Evolutionary conservation across 2,329 filamentous ascomycete species (phyloP).

Genomic region (Ophiostoma sp.): DNA sequence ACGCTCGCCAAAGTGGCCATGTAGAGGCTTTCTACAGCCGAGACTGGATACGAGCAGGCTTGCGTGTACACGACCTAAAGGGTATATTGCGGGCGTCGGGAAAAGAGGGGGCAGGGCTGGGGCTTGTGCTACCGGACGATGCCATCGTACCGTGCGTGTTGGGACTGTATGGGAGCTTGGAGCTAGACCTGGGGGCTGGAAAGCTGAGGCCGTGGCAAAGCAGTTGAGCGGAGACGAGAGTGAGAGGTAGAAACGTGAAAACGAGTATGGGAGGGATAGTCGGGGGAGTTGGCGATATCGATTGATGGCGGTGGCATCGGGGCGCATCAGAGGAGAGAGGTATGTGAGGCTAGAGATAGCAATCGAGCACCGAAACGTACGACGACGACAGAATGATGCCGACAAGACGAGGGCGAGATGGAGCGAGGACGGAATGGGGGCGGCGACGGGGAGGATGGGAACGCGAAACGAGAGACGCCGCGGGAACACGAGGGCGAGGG

Average conservation of each 20-base stretch:
- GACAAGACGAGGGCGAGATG: conserved; percentile 7
- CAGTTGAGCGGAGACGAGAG: not conserved
- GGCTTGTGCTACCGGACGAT: conserved; percentile 19
- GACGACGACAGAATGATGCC: conserved; percentile 28
- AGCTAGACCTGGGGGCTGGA: not conserved
- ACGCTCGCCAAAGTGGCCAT: conserved; percentile 26
- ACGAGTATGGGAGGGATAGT: not conserved
- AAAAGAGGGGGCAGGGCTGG: conserved; percentile 26
- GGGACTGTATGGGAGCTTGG: not conserved
- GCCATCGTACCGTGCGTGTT: conserved; percentile 19
- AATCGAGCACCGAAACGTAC: conserved; percentile 24
- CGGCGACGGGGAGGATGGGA: conserved; percentile 29
- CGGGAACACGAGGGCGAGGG: not conserved
- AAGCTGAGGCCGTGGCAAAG: not conserved
- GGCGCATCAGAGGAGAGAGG: not conserved
- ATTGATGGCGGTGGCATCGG: not conserved
- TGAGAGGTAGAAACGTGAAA: not conserved
- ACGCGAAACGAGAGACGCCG: not conserved
- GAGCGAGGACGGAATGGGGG: conserved; percentile 6
- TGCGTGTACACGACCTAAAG: not conserved
- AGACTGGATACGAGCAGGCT: not conserved
- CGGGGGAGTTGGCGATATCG: not conserved
- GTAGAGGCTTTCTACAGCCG: not conserved
- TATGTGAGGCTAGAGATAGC: conserved; percentile 15
- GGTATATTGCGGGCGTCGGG: not conserved